These are phyloP conservation scores for Russula emetica DNA, from an alignment of 768 basidiomycete species.

Conservation along the genomic window DNA sequence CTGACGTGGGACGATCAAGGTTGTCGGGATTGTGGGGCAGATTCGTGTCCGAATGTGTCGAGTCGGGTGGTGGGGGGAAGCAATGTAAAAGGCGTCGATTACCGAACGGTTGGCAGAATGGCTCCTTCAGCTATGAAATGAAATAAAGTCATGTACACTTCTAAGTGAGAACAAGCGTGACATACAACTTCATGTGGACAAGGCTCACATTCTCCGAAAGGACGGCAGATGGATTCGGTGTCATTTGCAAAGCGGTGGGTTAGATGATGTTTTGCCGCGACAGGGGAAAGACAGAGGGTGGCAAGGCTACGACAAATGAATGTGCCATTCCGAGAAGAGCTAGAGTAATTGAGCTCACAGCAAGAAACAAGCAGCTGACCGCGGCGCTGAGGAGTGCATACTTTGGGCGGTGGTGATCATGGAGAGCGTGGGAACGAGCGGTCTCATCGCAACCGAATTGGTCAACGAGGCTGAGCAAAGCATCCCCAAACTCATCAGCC, in stretches of 20 bases:
- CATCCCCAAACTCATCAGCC: not conserved
- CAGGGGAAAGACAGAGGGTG: slow-evolving; percentile 15
- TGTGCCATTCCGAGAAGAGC: not conserved
- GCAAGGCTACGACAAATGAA: slow-evolving; percentile 14
- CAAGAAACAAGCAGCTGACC: slow-evolving; percentile 11
- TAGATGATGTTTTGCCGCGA: slow-evolving; percentile 6
- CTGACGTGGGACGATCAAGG: slow-evolving; percentile 18
- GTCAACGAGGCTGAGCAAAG: not conserved
- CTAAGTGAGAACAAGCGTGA: slow-evolving; percentile 5
- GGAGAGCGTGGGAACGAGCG: slow-evolving; percentile 24
- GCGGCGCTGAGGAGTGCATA: slow-evolving; percentile 10
- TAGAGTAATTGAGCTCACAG: not conserved
- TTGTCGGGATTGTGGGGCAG: slow-evolving; percentile 30
- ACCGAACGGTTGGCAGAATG: slow-evolving; percentile 94
- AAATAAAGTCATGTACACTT: slow-evolving; percentile 11
- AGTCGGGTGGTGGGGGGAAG: slow-evolving; percentile 35
- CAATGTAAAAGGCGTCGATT: slow-evolving; percentile 90
- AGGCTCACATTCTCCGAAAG: slow-evolving; percentile 38
- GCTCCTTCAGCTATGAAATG: slow-evolving; percentile 62
- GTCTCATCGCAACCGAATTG: slow-evolving; percentile 4
- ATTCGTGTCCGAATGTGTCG: slow-evolving; percentile 7
- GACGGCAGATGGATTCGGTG: slow-evolving; percentile 29
- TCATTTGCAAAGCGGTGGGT: slow-evolving; percentile 20
- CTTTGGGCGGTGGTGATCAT: slow-evolving; percentile 1
- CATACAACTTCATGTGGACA: slow-evolving; percentile 43